Percentiles rank a stretch among this genome's conserved stretches.
Conservation (phyloP, 192 early-diverging fungal species). For the Linnemannia exigua region DNA sequence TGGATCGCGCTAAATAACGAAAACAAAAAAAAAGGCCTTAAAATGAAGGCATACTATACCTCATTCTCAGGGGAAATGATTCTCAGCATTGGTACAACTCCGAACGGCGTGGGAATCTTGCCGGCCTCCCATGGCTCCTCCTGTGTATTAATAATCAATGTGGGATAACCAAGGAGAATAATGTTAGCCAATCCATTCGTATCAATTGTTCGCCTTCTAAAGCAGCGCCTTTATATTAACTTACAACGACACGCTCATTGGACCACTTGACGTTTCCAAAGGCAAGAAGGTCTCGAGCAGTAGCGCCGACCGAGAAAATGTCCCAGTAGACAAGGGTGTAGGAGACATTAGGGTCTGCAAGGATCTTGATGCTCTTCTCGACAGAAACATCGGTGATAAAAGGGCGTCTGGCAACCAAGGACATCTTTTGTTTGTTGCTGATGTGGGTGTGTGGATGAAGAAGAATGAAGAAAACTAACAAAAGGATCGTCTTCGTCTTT, state of each 20-base stretch:
- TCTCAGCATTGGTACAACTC: slow-evolving; percentile 28
- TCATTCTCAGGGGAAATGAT: slow-evolving; percentile 15
- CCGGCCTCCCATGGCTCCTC: slow-evolving; percentile 12
- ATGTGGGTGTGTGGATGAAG: not conserved
- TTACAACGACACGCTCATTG: slow-evolving; percentile 13
- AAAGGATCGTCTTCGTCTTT: not conserved
- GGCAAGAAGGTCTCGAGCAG: slow-evolving; percentile 28
- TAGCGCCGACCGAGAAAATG: slow-evolving; percentile 18
- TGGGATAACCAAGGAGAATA: not conserved
- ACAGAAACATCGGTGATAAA: slow-evolving; percentile 10
- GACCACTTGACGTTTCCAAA: slow-evolving; percentile 43
- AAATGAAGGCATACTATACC: slow-evolving; percentile 6
- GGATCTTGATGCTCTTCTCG: slow-evolving; percentile 23
- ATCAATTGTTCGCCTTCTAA: too few species aligned
- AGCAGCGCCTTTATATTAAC: not conserved
- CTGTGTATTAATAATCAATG: not conserved
- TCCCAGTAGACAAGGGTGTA: slow-evolving; percentile 38
- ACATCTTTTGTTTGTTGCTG: not conserved
- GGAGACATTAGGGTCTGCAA: slow-evolving; percentile 17
- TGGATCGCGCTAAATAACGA: not conserved
- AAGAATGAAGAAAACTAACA: not conserved
- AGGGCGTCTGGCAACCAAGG: slow-evolving; percentile 7
- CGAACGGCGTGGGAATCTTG: slow-evolving; percentile 29
- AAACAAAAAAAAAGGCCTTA: not conserved
- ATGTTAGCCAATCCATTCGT: too few species aligned